Evolutionary conservation across 1,139 yeast genomes (phyloP), one percentile per base, ranked within the genome.

Genomic region (Pichia sorboxylosa): DNA sequence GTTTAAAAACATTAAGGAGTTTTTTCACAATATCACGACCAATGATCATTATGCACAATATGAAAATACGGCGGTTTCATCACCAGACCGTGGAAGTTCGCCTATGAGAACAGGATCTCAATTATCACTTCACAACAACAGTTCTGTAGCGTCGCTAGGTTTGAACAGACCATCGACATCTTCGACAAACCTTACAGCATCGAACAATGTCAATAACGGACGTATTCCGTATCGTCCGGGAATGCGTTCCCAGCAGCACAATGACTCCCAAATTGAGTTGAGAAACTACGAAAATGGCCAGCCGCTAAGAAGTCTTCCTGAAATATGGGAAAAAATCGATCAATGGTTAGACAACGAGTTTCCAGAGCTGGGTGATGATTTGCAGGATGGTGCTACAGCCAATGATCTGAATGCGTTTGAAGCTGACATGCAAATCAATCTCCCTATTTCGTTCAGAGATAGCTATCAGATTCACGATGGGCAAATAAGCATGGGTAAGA

Each of bases 391-490:
- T 5, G 92, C 73, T 9, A 78, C 90, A 4, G 64, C 70, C 17
- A 79, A 81, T 21, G 93, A 82, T 52, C 64, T 82, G 49, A 76
- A 77, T 53, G 90, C 79, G 45, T 66, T 82, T 43, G 92, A 81
- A 51, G 68, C 68, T 40, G 92, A 81, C 51, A 60, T 79, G 46
- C 78, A 70, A 32, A 61, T 75, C 43, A 61, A 71, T 19, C 63
- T 82, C 34, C 93, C 94, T 2, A 59, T 66, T 4, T 92, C 80
- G 44, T 78, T 82, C 32, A 71, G 90, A 46, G 90, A 78, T 49
- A 74, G 80, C 37, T 76, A 69, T 53, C 71, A 72, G 52, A 62
- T 74, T 38, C 90, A 81, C 51, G 94, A 82, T 52, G 94, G 94
- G 38, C 93, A 82, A 57, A 75, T 79, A 42, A 59, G 73, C 29